Evolutionary conservation across 1,284 basidiomycete genomes (phyloP).

Genomic region (Tausonia pullulans): DNA sequence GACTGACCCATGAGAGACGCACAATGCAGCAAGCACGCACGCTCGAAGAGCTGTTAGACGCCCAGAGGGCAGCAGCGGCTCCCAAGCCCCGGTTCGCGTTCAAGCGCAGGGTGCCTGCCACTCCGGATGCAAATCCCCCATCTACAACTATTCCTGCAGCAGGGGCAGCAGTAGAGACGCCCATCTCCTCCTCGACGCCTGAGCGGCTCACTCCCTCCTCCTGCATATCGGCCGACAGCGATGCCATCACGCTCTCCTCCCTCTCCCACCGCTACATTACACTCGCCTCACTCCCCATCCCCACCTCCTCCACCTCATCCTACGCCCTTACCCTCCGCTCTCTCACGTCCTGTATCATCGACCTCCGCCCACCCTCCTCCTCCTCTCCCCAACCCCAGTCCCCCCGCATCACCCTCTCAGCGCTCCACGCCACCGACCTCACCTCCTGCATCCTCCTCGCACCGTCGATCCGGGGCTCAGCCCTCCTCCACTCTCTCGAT

Average conservation of each 20-base stretch:
- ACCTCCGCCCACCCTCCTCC: background rate
- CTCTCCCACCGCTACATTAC: background rate
- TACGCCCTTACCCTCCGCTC: constrained; percentile 1
- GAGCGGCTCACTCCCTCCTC: background rate
- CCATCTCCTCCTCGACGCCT: background rate
- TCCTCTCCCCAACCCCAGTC: background rate
- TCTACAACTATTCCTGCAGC: background rate
- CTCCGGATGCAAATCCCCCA: background rate
- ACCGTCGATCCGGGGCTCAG: background rate
- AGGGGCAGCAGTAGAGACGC: background rate
- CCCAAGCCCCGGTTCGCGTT: constrained; percentile 11
- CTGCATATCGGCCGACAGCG: background rate
- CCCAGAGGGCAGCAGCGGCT: background rate
- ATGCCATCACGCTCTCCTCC: background rate
- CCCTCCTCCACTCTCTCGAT: background rate
- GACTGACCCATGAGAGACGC: no score
- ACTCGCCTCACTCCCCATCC: background rate
- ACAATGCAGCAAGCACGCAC: background rate
- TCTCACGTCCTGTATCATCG: constrained; percentile 5
- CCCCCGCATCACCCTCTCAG: background rate
- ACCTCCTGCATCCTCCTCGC: background rate
- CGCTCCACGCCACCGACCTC: constrained; percentile 1
- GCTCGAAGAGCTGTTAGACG: background rate
- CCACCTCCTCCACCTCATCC: background rate
- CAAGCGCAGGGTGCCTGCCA: background rate